Evolutionary conservation across 2,329 filamentous ascomycete genomes (phyloP).

Genomic region (Blastomyces percursus): DNA sequence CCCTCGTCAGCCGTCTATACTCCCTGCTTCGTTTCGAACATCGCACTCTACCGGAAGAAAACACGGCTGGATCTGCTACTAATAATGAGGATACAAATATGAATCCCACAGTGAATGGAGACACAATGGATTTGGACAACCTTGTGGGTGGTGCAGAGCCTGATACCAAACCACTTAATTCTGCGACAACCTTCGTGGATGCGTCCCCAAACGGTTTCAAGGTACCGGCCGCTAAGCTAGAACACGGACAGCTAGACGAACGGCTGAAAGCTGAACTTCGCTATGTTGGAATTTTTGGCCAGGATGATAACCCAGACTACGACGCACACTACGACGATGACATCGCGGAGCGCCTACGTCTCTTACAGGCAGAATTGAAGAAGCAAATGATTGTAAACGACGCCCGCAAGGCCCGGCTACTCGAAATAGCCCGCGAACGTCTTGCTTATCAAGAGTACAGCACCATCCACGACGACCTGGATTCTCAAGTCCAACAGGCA

Average conservation of each 20-base stretch:
- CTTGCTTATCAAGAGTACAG: constrained; percentile 96
- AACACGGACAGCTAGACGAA: constrained; percentile 79
- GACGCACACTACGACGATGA: constrained; percentile 89
- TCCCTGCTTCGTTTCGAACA: constrained; percentile 69
- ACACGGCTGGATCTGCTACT: constrained; percentile 45
- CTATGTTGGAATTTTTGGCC: constrained; percentile 75
- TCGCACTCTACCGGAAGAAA: constrained; percentile 43
- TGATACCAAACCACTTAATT: constrained; percentile 41
- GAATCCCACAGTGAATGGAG: constrained; percentile 31
- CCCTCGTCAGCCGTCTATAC: constrained; percentile 70
- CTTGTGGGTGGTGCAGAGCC: constrained; percentile 38
- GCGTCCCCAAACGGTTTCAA: constrained; percentile 67
- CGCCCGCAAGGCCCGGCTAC: constrained; percentile 73
- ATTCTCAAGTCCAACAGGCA: constrained; percentile 85
- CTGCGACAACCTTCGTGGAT: constrained; percentile 71
- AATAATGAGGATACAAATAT: constrained; percentile 38
- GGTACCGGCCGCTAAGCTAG: constrained; percentile 64
- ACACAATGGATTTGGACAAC: constrained; percentile 39
- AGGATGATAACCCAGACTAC: constrained; percentile 63
- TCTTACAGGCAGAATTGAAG: constrained; percentile 70
- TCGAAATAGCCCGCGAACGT: constrained; percentile 78
- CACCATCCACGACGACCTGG: constrained; percentile 92
- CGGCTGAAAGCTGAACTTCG: constrained; percentile 82
- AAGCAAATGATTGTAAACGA: constrained; percentile 81
- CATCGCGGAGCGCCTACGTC: constrained; percentile 76